These are phyloP conservation scores for Lolium multiflorum DNA, from an alignment of 176 grass and related monocot species.

Conservation along the genomic window DNA sequence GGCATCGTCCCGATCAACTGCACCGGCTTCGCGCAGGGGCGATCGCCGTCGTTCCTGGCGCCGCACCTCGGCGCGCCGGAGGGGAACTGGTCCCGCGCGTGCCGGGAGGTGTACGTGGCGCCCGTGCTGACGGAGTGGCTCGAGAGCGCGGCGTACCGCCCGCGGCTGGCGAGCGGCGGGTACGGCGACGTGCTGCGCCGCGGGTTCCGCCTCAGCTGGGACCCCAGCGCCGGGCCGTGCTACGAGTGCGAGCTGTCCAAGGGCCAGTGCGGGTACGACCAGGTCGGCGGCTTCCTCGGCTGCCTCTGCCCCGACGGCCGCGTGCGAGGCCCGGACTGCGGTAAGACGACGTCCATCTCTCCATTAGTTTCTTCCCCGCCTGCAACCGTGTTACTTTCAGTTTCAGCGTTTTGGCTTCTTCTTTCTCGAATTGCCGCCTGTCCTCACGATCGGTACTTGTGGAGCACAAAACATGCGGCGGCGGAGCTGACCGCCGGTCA, in stretches of 20 bases:
- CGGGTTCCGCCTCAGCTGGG: conserved; percentile 61
- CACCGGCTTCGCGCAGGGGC: not conserved
- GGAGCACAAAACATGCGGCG: not conserved
- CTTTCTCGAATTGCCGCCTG: no score
- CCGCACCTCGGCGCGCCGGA: rapidly evolving
- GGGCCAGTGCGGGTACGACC: conserved; percentile 48
- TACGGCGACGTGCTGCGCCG: conserved; percentile 25
- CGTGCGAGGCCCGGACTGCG: not conserved
- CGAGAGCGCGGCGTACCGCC: rapidly evolving
- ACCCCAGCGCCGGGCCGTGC: conserved; percentile 32
- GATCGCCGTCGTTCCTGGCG: not conserved
- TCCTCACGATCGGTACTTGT: no score
- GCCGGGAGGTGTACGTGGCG: not conserved
- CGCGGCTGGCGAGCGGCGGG: not conserved
- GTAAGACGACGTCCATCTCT: not conserved
- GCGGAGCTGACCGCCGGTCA: not conserved
- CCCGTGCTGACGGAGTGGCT: conserved; percentile 38
- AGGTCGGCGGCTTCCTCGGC: not conserved
- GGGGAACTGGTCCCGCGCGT: not conserved
- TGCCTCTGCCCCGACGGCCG: conserved; percentile 62
- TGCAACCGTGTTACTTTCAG: not conserved
- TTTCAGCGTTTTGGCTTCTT: not conserved
- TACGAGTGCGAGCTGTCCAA: not conserved
- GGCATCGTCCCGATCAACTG: not conserved
- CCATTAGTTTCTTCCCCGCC: not conserved